Evolutionary conservation across 2,329 filamentous ascomycete species (phyloP).

Genomic region (Colletotrichum chrysophilum): DNA sequence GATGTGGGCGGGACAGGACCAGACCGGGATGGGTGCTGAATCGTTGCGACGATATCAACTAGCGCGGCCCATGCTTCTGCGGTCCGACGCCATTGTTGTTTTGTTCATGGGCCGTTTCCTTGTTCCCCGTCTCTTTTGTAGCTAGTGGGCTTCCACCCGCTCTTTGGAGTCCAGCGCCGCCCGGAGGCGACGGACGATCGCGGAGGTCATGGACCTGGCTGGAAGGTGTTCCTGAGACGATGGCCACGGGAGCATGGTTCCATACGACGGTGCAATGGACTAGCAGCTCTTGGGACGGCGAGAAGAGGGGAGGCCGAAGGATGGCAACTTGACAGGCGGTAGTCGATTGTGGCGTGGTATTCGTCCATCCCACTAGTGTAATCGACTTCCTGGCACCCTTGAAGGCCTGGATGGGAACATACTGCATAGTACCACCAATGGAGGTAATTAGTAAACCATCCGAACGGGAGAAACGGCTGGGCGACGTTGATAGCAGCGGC

Average conservation of each 20-base stretch:
- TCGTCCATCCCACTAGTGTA: neutral
- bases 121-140: neutral
- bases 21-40: conserved; percentile 2
- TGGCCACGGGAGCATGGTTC: neutral
- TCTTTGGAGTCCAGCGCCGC: neutral
- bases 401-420: neutral
- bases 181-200: neutral
- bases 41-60: conserved; percentile 8
- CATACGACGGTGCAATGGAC: neutral
- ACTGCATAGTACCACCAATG: neutral
- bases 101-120: neutral
- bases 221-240: neutral
- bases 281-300: neutral
- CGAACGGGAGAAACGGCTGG: neutral
- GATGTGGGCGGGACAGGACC: neutral
- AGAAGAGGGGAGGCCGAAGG: neutral
- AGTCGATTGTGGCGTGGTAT: neutral
- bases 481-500: neutral
- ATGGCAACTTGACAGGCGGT: neutral
- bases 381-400: neutral
- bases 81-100: neutral
- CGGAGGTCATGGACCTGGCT: neutral
- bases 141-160: neutral
- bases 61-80: conserved; percentile 3
- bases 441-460: neutral